phyloP scores from a whole-genome alignment of 208 protist species.

The Crithidia thermophila region DNA sequence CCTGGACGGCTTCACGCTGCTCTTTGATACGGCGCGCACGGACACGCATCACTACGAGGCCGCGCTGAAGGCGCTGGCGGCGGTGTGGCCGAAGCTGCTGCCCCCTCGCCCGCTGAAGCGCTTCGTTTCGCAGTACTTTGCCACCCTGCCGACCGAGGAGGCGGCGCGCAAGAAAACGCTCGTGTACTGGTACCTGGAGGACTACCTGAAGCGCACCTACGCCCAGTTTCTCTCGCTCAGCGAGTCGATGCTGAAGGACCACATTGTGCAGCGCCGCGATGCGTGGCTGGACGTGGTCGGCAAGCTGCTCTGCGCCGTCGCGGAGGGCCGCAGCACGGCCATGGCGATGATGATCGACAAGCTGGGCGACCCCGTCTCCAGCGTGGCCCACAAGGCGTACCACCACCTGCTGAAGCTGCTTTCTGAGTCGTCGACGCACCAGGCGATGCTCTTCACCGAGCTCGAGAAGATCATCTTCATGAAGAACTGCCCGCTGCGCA shows the following conservation, averaged over 20 bases:
- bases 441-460: constrained; percentile 85
- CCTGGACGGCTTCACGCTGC: constrained; percentile 86
- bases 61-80: constrained; percentile 85
- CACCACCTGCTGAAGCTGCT: constrained; percentile 86
- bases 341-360: constrained; percentile 94
- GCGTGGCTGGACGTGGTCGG: constrained; percentile 87
- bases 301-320: constrained; percentile 85
- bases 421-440: constrained; percentile 86
- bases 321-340: constrained; percentile 72
- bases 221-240: constrained; percentile 86
- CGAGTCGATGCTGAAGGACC: constrained; percentile 91
- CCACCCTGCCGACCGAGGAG: constrained; percentile 83
- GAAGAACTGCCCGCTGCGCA: constrained; percentile 88
- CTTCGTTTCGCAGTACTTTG: constrained; percentile 91
- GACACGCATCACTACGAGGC: constrained; percentile 93
- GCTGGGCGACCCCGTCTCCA: constrained; percentile 78
- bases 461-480: constrained; percentile 92
- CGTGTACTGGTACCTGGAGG: constrained; percentile 92
- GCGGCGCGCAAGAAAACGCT: constrained; percentile 64
- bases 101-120: constrained; percentile 85
- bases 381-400: constrained; percentile 85
- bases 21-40: constrained; percentile 89
- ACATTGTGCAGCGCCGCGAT: constrained; percentile 80
- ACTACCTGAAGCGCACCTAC: constrained; percentile 92
- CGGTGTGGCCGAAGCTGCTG: constrained; percentile 88